Percentiles rank a stretch among this genome's conserved stretches.
phyloP scores from a whole-genome alignment of 208 protist species.

The Trypanosoma grayi region DNA sequence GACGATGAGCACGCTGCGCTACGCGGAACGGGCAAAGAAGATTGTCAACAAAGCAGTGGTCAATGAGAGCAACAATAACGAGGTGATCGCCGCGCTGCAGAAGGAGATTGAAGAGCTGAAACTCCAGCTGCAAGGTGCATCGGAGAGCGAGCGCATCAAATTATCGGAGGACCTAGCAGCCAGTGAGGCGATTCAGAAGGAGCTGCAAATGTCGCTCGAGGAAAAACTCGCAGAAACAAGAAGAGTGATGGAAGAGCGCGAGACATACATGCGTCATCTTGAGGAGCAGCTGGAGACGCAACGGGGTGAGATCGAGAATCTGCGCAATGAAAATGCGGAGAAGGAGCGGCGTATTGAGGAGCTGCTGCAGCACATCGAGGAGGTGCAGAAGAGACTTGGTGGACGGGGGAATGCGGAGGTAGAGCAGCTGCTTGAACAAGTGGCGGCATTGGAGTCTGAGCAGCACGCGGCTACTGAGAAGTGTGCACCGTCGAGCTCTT shows the following conservation, averaged over 20 bases:
- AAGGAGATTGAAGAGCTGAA: conserved; percentile 64
- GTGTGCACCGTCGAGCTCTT: conserved; percentile 28
- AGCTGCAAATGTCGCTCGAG: conserved; percentile 61
- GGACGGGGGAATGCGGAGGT: conserved; percentile 21
- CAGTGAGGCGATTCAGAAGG: conserved; percentile 68
- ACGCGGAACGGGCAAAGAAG: conserved; percentile 70
- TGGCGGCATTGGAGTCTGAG: conserved; percentile 62
- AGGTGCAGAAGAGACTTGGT: conserved; percentile 17
- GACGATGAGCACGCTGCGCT: conserved; percentile 76
- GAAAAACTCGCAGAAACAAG: conserved; percentile 68
- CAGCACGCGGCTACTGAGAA: conserved; percentile 33
- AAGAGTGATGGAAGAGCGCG: conserved; percentile 66
- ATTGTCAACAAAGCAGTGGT: conserved; percentile 87
- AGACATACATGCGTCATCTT: conserved; percentile 63
- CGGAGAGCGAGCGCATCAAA: conserved; percentile 40
- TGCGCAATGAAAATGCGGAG: conserved; percentile 52
- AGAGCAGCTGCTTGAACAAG: conserved; percentile 53
- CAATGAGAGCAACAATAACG: conserved; percentile 87
- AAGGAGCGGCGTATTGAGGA: conserved; percentile 67
- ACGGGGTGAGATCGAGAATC: conserved; percentile 47
- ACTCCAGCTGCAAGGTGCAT: conserved; percentile 46
- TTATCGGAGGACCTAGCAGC: conserved; percentile 63
- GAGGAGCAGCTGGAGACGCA: conserved; percentile 51
- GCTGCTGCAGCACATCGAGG: conserved; percentile 50
- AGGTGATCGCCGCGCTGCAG: conserved; percentile 67